phyloP scores from a whole-genome alignment of 2,329 filamentous ascomycete genomes.

The Ophiocordyceps camponoti-floridani region DNA sequence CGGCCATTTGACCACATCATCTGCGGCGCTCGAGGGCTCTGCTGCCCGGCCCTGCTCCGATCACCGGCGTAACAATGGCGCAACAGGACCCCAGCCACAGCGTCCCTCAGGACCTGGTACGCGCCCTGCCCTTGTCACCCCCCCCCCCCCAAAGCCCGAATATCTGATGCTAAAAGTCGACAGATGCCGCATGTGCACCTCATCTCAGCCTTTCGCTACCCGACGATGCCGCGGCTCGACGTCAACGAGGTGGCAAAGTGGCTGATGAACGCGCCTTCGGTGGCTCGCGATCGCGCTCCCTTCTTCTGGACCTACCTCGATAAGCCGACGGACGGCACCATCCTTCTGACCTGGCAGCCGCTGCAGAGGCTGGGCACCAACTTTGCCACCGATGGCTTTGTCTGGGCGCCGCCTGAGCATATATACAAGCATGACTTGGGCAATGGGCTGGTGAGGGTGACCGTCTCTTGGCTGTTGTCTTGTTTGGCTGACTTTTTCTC shows the following conservation, averaged over 20 bases:
- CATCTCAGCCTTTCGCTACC: conserved; percentile 68
- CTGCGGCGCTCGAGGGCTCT: background rate
- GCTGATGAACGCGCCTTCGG: conserved; percentile 66
- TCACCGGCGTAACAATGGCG: conserved; percentile 15
- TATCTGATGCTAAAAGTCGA: background rate
- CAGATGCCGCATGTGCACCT: conserved; percentile 83
- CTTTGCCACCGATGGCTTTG: conserved; percentile 80
- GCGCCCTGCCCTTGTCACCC: conserved; percentile 8
- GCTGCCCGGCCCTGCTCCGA: too few species aligned
- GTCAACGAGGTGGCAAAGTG: conserved; percentile 66
- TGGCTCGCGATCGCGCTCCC: conserved; percentile 66
- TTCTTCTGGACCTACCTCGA: conserved; percentile 92
- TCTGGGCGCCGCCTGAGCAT: conserved; percentile 74
- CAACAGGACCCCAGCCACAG: conserved; percentile 22
- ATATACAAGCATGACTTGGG: conserved; percentile 57
- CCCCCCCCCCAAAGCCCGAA: too few species aligned
- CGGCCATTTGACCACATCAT: too few species aligned
- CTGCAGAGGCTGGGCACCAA: conserved; percentile 49
- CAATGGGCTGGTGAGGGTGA: conserved; percentile 30
- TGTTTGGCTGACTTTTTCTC: background rate
- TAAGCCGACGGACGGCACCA: conserved; percentile 60
- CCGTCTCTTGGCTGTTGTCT: background rate
- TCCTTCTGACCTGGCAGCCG: conserved; percentile 82
- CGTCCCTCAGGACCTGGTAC: conserved; percentile 23
- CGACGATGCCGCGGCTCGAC: conserved; percentile 51